Evolutionary conservation across 805 yeast species (phyloP).

Genomic region (Torulaspora maleeae): DNA sequence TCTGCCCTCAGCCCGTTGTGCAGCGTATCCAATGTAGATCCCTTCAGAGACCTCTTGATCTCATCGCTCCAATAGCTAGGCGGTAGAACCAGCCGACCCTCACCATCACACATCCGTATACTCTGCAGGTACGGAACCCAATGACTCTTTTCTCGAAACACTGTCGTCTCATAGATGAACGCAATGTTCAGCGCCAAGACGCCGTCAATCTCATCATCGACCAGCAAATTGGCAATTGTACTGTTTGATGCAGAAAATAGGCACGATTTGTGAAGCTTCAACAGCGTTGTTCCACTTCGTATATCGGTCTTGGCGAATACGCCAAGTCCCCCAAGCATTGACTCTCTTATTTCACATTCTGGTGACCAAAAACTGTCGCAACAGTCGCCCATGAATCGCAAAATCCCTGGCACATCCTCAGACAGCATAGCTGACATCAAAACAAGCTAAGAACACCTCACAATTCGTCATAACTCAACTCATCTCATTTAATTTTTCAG

Average conservation of each 20-base stretch:
- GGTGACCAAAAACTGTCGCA: constrained; percentile 53
- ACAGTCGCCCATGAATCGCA: constrained; percentile 52
- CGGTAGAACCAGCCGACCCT: constrained; percentile 43
- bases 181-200: constrained; percentile 63
- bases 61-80: constrained; percentile 60
- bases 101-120: constrained; percentile 38
- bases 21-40: constrained; percentile 59
- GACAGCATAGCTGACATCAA: constrained; percentile 34
- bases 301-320: constrained; percentile 54
- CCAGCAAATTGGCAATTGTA: constrained; percentile 58
- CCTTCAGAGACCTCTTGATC: constrained; percentile 46
- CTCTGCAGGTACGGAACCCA: constrained; percentile 67
- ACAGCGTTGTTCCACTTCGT: constrained; percentile 38
- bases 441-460: background rate
- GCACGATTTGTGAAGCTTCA: constrained; percentile 58
- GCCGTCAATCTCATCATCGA: constrained; percentile 58
- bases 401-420: constrained; percentile 30
- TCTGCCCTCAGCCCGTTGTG: constrained; percentile 38
- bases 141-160: constrained; percentile 61
- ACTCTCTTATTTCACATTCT: constrained; percentile 41
- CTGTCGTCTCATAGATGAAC: constrained; percentile 60
- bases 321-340: constrained; percentile 63
- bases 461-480: constrained; percentile 1
- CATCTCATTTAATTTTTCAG: constrained; percentile 10
- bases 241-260: constrained; percentile 57